Percentiles rank a stretch among this genome's conserved stretches.
Conservation (phyloP, 2,329 filamentous ascomycete genomes). For the Cladobotryum mycophilum region DNA sequence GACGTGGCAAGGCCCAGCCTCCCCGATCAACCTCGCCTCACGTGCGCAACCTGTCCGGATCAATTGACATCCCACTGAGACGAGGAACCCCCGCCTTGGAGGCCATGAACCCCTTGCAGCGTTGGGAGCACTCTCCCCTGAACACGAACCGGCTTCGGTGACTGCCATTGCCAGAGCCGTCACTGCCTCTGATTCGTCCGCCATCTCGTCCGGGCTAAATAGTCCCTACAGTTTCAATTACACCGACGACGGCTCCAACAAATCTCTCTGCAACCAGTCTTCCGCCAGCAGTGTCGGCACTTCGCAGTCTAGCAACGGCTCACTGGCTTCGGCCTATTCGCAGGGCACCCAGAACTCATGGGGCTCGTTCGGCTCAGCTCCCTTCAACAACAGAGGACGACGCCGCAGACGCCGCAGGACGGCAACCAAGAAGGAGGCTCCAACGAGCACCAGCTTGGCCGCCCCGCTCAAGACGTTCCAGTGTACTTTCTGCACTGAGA, state of each 20-base stretch:
- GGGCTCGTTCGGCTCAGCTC: constrained; percentile 42
- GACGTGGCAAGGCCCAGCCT: constrained; percentile 69
- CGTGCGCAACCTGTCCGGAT: constrained; percentile 50
- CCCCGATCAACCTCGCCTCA: constrained; percentile 65
- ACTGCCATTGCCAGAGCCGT: constrained; percentile 53
- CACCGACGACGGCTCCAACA: constrained; percentile 55
- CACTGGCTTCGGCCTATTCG: constrained; percentile 54
- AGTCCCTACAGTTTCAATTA: constrained; percentile 52
- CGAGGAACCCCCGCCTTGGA: constrained; percentile 44
- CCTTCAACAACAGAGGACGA: constrained; percentile 38
- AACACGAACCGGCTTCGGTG: constrained; percentile 55
- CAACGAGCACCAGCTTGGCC: constrained; percentile 24
- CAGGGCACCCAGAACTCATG: constrained; percentile 52
- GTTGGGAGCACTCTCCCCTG: constrained; percentile 45
- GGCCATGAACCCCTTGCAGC: constrained; percentile 28
- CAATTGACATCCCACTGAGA: constrained; percentile 67
- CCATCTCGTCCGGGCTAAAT: constrained; percentile 47
- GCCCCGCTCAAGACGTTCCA: constrained; percentile 53
- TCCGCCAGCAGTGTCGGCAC: constrained; percentile 56
- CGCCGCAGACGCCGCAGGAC: constrained; percentile 44
- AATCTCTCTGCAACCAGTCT: constrained; percentile 52
- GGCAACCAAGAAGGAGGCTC: constrained; percentile 27
- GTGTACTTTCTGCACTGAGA: constrained; percentile 64
- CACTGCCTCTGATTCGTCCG: constrained; percentile 43
- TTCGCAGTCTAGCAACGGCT: constrained; percentile 53